Evolutionary conservation across 2,329 filamentous ascomycete species (phyloP).

Genomic region (Fusarium sp.): DNA sequence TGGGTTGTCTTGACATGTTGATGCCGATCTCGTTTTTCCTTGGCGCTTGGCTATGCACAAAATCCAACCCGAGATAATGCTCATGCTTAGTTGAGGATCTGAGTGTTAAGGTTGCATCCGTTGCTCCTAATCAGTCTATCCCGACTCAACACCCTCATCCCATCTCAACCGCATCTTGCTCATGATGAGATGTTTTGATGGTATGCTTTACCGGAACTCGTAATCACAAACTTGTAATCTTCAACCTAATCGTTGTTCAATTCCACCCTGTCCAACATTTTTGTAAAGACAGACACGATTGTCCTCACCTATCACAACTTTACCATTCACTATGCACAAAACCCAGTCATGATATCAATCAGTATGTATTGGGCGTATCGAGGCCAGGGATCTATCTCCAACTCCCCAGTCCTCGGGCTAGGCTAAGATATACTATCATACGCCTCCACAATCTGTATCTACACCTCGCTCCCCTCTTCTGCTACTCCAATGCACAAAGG

Average conservation of each 20-base stretch:
- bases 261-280: not conserved
- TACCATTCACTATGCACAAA: too few species aligned
- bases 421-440: conserved; percentile 31
- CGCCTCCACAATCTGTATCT: conserved; percentile 46
- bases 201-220: not conserved
- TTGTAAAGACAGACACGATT: not conserved
- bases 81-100: conserved; percentile 2
- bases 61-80: not conserved
- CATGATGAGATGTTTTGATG: not conserved
- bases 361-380: conserved; percentile 38
- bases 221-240: not conserved
- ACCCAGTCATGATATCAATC: conserved; percentile 18
- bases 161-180: conserved; percentile 24
- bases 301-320: not conserved
- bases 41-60: not conserved
- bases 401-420: conserved; percentile 25
- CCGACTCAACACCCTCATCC: conserved; percentile 30
- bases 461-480: conserved; percentile 31
- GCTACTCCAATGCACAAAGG: conserved; percentile 48
- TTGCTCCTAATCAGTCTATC: conserved; percentile 11
- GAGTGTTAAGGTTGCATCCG: conserved; percentile 27
- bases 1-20: not conserved
- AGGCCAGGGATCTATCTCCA: conserved; percentile 31
- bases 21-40: not conserved
- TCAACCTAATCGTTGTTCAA: not conserved